Percentiles rank a stretch among this genome's conserved stretches.
Conservation (phyloP, 495 filamentous ascomycete genomes). For the Aspergillus indologenus region DNA sequence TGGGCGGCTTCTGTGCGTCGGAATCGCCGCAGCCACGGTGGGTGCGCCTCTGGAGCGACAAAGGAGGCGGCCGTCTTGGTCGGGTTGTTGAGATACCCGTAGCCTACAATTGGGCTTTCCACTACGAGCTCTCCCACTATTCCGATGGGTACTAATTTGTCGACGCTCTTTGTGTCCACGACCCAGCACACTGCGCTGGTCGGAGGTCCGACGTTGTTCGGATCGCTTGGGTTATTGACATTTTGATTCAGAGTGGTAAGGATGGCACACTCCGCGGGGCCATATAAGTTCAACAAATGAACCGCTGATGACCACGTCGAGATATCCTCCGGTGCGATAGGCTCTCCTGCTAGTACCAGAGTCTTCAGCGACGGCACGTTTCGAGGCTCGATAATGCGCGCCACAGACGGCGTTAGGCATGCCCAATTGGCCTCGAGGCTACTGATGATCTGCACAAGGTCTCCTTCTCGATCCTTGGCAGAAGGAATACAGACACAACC, state of each 20-base stretch:
- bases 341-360: conserved; percentile 26
- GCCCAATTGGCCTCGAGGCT: conserved; percentile 21
- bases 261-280: conserved; percentile 10
- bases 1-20: background rate
- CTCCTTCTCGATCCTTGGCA: conserved; percentile 27
- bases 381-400: conserved; percentile 18
- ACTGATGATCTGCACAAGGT: conserved; percentile 24
- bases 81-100: conserved; percentile 38
- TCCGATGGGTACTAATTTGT: conserved; percentile 35
- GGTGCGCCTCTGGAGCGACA: conserved; percentile 22
- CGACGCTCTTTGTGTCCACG: background rate
- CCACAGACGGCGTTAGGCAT: conserved; percentile 27
- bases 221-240: background rate
- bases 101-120: conserved; percentile 40
- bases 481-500: conserved; percentile 39
- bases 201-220: background rate
- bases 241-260: background rate
- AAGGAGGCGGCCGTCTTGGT: conserved; percentile 33
- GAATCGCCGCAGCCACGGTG: conserved; percentile 28
- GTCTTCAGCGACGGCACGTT: conserved; percentile 21
- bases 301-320: conserved; percentile 15
- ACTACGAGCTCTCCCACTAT: conserved; percentile 43
- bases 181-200: background rate
- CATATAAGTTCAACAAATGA: conserved; percentile 10
- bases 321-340: conserved; percentile 14